phyloP scores from a whole-genome alignment of 1,284 basidiomycete species.

The Xerocomus nothofagi region DNA sequence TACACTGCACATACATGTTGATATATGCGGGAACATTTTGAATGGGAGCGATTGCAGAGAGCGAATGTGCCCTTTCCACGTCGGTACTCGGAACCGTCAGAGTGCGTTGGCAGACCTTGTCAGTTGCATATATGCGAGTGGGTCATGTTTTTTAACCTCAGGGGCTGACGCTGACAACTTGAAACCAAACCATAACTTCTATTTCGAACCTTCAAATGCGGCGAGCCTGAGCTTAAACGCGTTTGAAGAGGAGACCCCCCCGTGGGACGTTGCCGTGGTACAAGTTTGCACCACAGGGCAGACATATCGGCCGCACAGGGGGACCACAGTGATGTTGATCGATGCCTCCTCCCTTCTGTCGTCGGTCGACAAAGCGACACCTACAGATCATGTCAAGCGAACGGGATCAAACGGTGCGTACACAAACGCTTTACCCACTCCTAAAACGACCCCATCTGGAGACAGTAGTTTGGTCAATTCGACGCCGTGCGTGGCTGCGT shows the following conservation, averaged over 20 bases:
- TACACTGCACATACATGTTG: no score
- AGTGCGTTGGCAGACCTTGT: neutral
- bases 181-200: no score
- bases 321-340: no score
- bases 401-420: neutral
- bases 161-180: neutral
- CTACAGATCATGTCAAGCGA: neutral
- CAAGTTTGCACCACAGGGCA: conserved; percentile 35
- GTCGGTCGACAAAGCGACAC: neutral
- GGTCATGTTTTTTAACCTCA: conserved; percentile 6
- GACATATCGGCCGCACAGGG: conserved; percentile 45
- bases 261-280: conserved; percentile 25
- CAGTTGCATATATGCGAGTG: neutral
- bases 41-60: neutral
- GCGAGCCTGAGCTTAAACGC: neutral
- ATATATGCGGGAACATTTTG: neutral
- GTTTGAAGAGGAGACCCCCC: neutral
- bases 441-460: no score
- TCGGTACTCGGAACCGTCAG: neutral
- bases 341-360: conserved; percentile 31
- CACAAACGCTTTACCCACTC: no score
- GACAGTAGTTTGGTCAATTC: no score
- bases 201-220: no score
- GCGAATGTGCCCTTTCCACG: no score
- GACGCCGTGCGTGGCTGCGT: no score